A percentile compares a stretch with the other conserved stretches of the same genome.
phyloP scores from a whole-genome alignment of 1,284 basidiomycete species.

The Moesziomyces sp. region DNA sequence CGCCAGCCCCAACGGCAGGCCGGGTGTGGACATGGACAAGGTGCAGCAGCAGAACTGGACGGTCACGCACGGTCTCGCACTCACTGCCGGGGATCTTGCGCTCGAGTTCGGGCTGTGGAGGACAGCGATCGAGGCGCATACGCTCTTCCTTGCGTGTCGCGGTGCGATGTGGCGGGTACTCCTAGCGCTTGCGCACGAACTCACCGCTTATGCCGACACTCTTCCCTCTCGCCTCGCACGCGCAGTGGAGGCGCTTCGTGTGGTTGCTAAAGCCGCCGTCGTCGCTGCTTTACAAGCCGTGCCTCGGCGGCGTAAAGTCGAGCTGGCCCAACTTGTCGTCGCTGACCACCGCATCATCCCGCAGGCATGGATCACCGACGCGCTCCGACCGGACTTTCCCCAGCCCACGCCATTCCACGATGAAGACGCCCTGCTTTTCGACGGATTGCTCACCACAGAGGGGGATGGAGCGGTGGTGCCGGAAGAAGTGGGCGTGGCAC shows the following conservation, averaged over 20 bases:
- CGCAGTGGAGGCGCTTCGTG: slow-evolving; percentile 2
- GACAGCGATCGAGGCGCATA: slow-evolving; percentile 33
- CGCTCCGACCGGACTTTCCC: not conserved
- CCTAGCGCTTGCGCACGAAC: slow-evolving; percentile 25
- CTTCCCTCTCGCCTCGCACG: not conserved
- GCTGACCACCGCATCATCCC: slow-evolving; percentile 8
- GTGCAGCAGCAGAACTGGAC: slow-evolving; percentile 42
- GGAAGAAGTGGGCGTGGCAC: slow-evolving; percentile 32
- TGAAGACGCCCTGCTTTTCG: slow-evolving; percentile 25
- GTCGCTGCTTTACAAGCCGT: slow-evolving; percentile 26
- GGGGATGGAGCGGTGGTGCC: slow-evolving; percentile 5
- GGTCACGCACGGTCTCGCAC: slow-evolving; percentile 27
- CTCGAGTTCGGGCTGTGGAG: slow-evolving; percentile 24
- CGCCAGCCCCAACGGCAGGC: not conserved
- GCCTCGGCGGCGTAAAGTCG: slow-evolving; percentile 10
- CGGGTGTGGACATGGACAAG: slow-evolving; percentile 16
- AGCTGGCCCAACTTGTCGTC: slow-evolving; percentile 16
- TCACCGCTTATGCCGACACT: slow-evolving; percentile 6
- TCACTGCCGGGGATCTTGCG: slow-evolving; percentile 30
- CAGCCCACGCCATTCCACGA: not conserved
- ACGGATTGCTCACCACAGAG: slow-evolving; percentile 13
- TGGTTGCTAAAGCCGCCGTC: slow-evolving; percentile 19
- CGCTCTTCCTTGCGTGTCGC: slow-evolving; percentile 30
- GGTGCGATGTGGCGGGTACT: slow-evolving; percentile 41
- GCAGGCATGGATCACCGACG: slow-evolving; percentile 5